These are phyloP conservation scores for Cicer cuneatum DNA, from an alignment of 306 rosid genomes.

Conservation along the genomic window DNA sequence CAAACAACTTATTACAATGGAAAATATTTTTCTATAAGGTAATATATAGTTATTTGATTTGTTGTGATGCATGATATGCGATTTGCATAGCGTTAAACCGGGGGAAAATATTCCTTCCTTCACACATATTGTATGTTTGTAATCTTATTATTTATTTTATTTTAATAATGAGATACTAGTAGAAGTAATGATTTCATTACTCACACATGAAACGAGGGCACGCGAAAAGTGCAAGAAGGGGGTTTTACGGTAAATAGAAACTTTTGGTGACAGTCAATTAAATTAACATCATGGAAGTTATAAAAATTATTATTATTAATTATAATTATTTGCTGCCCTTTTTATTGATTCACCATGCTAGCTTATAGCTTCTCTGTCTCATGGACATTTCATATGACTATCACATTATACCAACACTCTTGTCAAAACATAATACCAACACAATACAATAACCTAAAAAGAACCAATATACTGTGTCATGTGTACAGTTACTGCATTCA, in stretches of 20 bases:
- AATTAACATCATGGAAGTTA: constrained; percentile 54
- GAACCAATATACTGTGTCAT: constrained; percentile 26
- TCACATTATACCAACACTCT: constrained; percentile 37
- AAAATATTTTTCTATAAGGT: not conserved
- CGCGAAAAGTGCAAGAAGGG: constrained; percentile 44
- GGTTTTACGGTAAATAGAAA: constrained; percentile 43
- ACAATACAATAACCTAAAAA: constrained; percentile 41
- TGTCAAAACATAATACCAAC: constrained; percentile 29
- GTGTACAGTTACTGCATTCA: not conserved
- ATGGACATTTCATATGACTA: constrained; percentile 49
- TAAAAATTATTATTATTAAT: constrained; percentile 10
- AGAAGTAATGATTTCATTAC: constrained; percentile 26
- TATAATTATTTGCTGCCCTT: not conserved
- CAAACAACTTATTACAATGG: not conserved
- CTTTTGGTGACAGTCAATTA: constrained; percentile 42
- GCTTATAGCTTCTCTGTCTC: constrained; percentile 51
- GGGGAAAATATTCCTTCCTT: constrained; percentile 34
- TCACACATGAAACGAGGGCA: constrained; percentile 47
- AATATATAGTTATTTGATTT: constrained; percentile 5
- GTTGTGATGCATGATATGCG: constrained; percentile 34
- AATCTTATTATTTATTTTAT: not conserved
- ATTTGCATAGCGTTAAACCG: constrained; percentile 34
- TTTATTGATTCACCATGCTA: constrained; percentile 37
- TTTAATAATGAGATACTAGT: not conserved
- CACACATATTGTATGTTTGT: not conserved